phyloP scores from a whole-genome alignment of 2,329 filamentous ascomycete genomes.

The Iodosphaeria phyllophila region DNA sequence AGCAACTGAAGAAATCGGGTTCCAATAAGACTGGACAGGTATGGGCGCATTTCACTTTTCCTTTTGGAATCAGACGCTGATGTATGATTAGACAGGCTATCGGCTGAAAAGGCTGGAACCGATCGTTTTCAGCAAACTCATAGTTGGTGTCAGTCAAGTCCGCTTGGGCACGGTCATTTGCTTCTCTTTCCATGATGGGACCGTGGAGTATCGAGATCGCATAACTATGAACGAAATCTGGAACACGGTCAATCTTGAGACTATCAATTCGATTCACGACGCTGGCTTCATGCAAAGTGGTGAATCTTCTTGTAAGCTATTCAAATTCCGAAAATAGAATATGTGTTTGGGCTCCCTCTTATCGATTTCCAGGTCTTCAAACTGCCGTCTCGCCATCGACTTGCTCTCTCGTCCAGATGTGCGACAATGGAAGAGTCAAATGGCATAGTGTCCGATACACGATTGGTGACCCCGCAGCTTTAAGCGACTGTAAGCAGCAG shows the following conservation, averaged over 20 bases:
- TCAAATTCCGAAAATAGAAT: neutral
- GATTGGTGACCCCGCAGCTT: conserved; percentile 26
- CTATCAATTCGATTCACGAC: conserved; percentile 53
- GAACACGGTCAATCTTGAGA: conserved; percentile 41
- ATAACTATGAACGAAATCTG: conserved; percentile 51
- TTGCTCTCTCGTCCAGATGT: conserved; percentile 37
- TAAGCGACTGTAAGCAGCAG: conserved; percentile 26
- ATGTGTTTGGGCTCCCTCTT: conserved; percentile 4
- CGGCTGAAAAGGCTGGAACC: conserved; percentile 47
- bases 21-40: conserved; percentile 1
- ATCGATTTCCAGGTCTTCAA: conserved; percentile 27
- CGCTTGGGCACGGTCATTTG: conserved; percentile 56
- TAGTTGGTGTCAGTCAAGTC: conserved; percentile 48
- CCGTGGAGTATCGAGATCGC: conserved; percentile 63
- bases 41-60: too few species aligned
- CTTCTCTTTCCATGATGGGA: conserved; percentile 62
- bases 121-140: conserved; percentile 47
- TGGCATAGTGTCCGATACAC: conserved; percentile 38
- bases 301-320: conserved; percentile 40
- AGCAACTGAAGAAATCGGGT: conserved; percentile 32
- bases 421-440: conserved; percentile 36
- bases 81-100: conserved; percentile 7
- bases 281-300: conserved; percentile 57
- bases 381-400: conserved; percentile 41
- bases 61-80: too few species aligned